A percentile compares a stretch with the other conserved stretches of the same genome.
Conservation (phyloP, 345 rosid genomes). For the Populus euphratica region DNA sequence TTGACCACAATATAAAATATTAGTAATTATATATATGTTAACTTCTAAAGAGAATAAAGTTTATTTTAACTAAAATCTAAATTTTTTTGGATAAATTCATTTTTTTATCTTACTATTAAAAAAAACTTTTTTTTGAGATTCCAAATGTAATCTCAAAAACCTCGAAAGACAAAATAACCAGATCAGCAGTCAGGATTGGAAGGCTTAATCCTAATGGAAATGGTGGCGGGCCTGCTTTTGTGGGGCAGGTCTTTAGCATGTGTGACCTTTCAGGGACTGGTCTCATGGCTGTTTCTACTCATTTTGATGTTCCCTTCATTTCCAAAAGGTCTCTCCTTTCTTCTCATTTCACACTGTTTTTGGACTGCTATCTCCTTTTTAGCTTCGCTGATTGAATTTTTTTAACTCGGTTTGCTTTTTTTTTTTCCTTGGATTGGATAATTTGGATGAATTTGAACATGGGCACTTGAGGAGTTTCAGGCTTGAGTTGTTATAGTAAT, state of each 20-base stretch:
- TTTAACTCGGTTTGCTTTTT: not conserved
- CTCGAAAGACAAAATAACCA: not conserved
- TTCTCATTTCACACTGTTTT: not conserved
- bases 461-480: not conserved
- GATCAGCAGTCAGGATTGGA: constrained; percentile 69
- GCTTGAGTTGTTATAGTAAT: not conserved
- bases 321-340: constrained; percentile 53
- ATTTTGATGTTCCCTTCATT: constrained; percentile 82
- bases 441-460: not conserved
- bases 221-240: constrained; percentile 89
- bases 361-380: not conserved
- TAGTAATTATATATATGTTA: too few species aligned
- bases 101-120: not conserved
- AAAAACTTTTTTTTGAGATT: too few species aligned
- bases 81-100: too few species aligned
- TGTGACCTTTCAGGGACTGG: constrained; percentile 97
- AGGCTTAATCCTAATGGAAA: constrained; percentile 62
- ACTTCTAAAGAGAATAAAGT: not conserved
- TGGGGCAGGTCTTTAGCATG: constrained; percentile 96
- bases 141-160: not conserved
- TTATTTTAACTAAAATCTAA: too few species aligned
- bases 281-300: constrained; percentile 92
- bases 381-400: not conserved
- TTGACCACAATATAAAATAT: too few species aligned
- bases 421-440: not conserved